phyloP scores from a whole-genome alignment of 2,329 filamentous ascomycete species.

The Curvularia sp. region DNA sequence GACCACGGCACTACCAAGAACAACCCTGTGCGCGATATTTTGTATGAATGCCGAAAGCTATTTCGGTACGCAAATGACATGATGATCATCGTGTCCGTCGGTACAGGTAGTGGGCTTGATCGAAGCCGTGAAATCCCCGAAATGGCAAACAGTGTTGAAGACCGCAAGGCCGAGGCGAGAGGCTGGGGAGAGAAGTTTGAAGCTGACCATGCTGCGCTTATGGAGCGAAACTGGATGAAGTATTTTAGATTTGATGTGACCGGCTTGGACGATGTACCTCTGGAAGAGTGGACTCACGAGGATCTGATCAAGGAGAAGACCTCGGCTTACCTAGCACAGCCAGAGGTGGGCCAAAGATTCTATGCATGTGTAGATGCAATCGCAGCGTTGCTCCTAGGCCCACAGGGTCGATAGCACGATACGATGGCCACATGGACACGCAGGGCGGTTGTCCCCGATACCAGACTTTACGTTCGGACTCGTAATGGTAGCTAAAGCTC shows the following conservation, averaged over 20 bases:
- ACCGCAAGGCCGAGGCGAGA: constrained; percentile 29
- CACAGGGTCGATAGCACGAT: constrained; percentile 11
- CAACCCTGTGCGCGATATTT: constrained; percentile 41
- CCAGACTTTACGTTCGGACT: background rate
- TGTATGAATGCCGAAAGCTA: constrained; percentile 43
- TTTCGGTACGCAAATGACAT: constrained; percentile 42
- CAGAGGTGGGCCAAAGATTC: constrained; percentile 34
- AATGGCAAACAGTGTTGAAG: constrained; percentile 38
- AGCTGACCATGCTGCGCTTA: constrained; percentile 31
- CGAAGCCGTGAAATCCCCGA: constrained; percentile 28
- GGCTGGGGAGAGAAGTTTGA: constrained; percentile 34
- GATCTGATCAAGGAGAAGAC: constrained; percentile 41
- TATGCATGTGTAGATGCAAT: constrained; percentile 43
- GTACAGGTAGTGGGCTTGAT: constrained; percentile 34
- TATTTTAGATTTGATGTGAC: constrained; percentile 45
- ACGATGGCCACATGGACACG: background rate
- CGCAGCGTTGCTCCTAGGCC: constrained; percentile 27
- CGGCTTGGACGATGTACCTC: constrained; percentile 34
- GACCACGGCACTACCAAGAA: constrained; percentile 44
- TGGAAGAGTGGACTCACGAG: constrained; percentile 41
- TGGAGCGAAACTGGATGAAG: constrained; percentile 41
- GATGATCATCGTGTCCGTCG: constrained; percentile 43
- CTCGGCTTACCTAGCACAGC: constrained; percentile 32
- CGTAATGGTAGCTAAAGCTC: background rate
- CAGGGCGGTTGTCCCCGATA: background rate